Base-by-base conservation (phyloP, 2,329 filamentous ascomycete genomes). In the Xylaria sp. region DNA sequence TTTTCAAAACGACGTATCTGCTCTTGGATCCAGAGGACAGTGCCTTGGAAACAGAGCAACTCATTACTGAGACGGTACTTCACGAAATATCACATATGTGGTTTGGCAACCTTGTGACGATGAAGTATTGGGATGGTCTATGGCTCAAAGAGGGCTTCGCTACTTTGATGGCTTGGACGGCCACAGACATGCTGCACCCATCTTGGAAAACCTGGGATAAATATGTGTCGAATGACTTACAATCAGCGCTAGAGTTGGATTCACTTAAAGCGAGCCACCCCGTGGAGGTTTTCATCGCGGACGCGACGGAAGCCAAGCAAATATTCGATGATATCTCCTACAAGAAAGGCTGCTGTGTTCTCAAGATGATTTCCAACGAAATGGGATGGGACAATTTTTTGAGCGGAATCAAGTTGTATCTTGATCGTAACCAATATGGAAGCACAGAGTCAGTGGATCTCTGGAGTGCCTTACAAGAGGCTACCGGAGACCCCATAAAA, bases 121-220 rank as follows among this genome's bases (percentile, higher is more conserved):
- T 48, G 47, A 24, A 48, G n/a, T 48, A 21, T 48, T 48, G 47
- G 47, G 47, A 48, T 11, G 47, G 47, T 17, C 47, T 48, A 8
- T 48, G 47, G 47, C 47, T 48, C 47, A 48, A 48, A 9, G 47
- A 48, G 17, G 47, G 47, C 11, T 48, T 48, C 47, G 47, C 47
- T 19, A 48, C n/a, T 1, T 24, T 19, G 47, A 48, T 48, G 47
- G n/a, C 47, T 19, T 48, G 47, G 47, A 21, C 24, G n/a, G 47
- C 47, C 8, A 11, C 21, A 9, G 47, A 48, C 17, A 48, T 21
- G 21, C 11, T 48, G n/a, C 17, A 21, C 19, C 47, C 47, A 24
- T 3, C 6, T 9, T 48, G 47, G 47, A 19, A 21, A 11, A 24
- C 17, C 21, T 48, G 47, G 47, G n/a, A 48, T 9, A 24, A 48